A percentile compares a stretch with the other conserved stretches of the same genome.
Conservation (phyloP, 768 basidiomycete species). For the Rhizopogon roseolus region DNA sequence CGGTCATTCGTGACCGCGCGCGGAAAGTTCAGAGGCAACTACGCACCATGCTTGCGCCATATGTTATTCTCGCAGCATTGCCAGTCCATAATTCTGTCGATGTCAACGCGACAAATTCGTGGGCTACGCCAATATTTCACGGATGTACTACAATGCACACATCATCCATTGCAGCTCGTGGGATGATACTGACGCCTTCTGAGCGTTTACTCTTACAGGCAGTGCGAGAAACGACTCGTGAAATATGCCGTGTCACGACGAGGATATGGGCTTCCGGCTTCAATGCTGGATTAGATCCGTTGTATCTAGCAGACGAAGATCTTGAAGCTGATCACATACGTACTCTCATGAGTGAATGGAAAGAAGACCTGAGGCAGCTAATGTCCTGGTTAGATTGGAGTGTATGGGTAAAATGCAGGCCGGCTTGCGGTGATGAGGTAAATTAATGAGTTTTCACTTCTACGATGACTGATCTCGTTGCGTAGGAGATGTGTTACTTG, state of each 20-base stretch:
- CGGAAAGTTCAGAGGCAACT: constrained; percentile 6
- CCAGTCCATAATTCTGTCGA: not conserved
- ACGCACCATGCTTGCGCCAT: too few relatives aligned
- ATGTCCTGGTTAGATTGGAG: too few relatives aligned
- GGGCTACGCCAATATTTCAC: constrained; percentile 8
- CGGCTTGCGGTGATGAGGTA: too few relatives aligned
- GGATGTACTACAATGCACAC: constrained; percentile 8
- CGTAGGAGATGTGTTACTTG: too few relatives aligned
- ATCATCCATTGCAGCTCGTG: not conserved
- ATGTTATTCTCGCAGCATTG: constrained; percentile 2
- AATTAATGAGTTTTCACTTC: too few relatives aligned
- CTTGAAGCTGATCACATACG: too few relatives aligned
- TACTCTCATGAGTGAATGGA: too few relatives aligned
- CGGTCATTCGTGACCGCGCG: constrained; percentile 4
- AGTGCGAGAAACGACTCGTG: constrained; percentile 9
- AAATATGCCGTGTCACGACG: constrained; percentile 13
- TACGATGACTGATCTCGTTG: too few relatives aligned
- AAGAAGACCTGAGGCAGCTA: too few relatives aligned
- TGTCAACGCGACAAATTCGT: constrained; percentile 2
- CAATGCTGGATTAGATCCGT: not conserved
- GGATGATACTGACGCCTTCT: constrained; percentile 3
- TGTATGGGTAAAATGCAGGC: too few relatives aligned
- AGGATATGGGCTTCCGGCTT: constrained; percentile 16
- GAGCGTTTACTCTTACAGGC: constrained; percentile 9
- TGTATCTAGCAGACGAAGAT: too few relatives aligned